These are phyloP conservation scores for Juncus effusus DNA, from an alignment of 176 grass and related monocot species.

Conservation along the genomic window DNA sequence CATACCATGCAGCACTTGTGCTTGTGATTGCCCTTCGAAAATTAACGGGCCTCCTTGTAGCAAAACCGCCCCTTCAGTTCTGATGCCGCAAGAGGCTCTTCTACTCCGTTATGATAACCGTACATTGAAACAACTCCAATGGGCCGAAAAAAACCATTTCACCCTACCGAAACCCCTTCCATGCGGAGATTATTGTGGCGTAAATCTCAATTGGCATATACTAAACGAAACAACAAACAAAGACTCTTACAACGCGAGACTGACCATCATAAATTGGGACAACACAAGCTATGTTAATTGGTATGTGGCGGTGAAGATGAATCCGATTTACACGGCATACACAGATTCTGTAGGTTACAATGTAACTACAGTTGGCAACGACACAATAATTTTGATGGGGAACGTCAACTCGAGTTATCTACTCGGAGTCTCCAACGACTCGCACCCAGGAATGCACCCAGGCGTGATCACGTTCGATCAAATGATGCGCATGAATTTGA, in stretches of 20 bases:
- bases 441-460: slow-evolving; percentile 60
- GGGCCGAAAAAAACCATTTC: slow-evolving; percentile 34
- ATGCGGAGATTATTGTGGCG: slow-evolving; percentile 57
- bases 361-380: slow-evolving; percentile 38
- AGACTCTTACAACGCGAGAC: slow-evolving; percentile 43
- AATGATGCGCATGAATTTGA: slow-evolving; percentile 36
- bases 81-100: slow-evolving; percentile 57
- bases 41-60: slow-evolving; percentile 34
- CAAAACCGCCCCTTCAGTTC: slow-evolving; percentile 38
- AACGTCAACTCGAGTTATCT: slow-evolving; percentile 39
- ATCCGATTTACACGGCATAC: slow-evolving; percentile 40
- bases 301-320: slow-evolving; percentile 57
- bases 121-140: slow-evolving; percentile 23
- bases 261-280: slow-evolving; percentile 83
- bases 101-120: slow-evolving; percentile 51
- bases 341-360: slow-evolving; percentile 56
- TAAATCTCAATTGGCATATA: slow-evolving; percentile 84
- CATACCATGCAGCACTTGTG: slow-evolving; percentile 78
- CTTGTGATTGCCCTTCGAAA: slow-evolving; percentile 48
- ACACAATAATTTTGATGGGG: slow-evolving; percentile 60
- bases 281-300: slow-evolving; percentile 36
- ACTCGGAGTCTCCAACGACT: slow-evolving; percentile 37
- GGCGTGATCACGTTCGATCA: slow-evolving; percentile 67
- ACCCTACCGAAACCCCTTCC: slow-evolving; percentile 40
- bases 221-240: slow-evolving; percentile 29